Base-by-base conservation (phyloP, 1,139 yeast species). In the Candida frijolesensis region DNA sequence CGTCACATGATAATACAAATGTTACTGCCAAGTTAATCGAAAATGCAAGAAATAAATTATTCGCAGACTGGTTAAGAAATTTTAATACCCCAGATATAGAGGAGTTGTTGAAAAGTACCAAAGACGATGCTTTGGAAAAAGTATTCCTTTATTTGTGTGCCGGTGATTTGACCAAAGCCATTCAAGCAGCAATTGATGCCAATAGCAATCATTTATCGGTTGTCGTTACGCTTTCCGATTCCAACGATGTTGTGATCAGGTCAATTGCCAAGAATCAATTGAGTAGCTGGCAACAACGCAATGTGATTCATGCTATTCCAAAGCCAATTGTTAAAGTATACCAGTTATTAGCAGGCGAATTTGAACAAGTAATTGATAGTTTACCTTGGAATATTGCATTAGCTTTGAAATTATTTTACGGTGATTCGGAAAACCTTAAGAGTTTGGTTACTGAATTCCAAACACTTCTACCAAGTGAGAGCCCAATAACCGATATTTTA, bases 321-420 rank as follows among this genome's bases (percentile, higher is more conserved):
- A 51, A 49, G 1, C 69, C 79, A 6, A 66, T 89, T 27, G 63
- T 82, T 6, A 82, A 83, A 52, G 74, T 89, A 0, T 87, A 85
- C 64, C 82, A 82, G 55, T 68, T 92, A 3, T 71, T 92, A 18
- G 72, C 87, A 1, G 96, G 96, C 3, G 71, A 77, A 2, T 67
- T 70, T 64, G 53, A 66, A 6, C 66, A 71, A 27, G 67, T 80
- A 19, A 57, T 76, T 2, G 70, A 68, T 0, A 80, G 74, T 1
- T 72, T 88, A 35, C 80, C 87, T 14, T 90, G 97, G 96, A 74
- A 79, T 50, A 72, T 85, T 39, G 74, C 80, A 11, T 72, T 91
- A 33, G 84, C 85, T 0, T 57, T 88, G 48, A 64, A 74, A 30
- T 61, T 90, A 16, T 83, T 82, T 65, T 92, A 85, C 65, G 91